Evolutionary conservation across 805 yeast species (phyloP), one percentile per base, ranked within the genome.

Genomic region (Metschnikowia gruessii): DNA sequence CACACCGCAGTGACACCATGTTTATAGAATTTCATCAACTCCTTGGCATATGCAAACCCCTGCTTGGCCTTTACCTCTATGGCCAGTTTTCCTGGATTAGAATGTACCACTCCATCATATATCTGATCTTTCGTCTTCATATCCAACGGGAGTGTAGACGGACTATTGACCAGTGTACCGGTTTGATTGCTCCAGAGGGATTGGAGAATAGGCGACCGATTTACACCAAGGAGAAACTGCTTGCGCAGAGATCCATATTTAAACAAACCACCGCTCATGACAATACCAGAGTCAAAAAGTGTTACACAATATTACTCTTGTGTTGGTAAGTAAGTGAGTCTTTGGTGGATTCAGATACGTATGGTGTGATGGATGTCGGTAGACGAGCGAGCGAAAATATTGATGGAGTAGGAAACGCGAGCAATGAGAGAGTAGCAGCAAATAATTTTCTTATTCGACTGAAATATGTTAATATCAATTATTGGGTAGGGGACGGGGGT

Each of bases 1-100:
- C 83, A 81, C 0, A 83, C 76, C 52, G 76, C 77, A 17, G 66
- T 61, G 2, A 84, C 69, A 1, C 92, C 91, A 2, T 66, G 60
- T 49, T 76, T 76, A 65, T 84, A 85, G 59, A 83, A 82, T 5
- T 60, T 60, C 34, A 82, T 54, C 36, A 80, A 52, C 2, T 65
- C 52, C 55, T 75, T 74, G 5, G 77, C 80, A 51, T 74, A 74
- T 1, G 71, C 64, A 18, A 63, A 57, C 55, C 69, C 69, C 52
- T 79, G 79, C 43, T 67, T 70, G 22, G 56, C 31, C 43, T 58
- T 62, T 36, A 69, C 49, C n/a, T 38, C 30, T 2, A 56, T 6
- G 4, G 51, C 51, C 17, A 48, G 37, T 7, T 49, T 50, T 13
- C 54, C 52, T 2, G 59, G 55, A 41, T 63, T 56, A 7, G 43